Percentiles rank a stretch among this genome's conserved stretches.
Conservation (phyloP, 805 yeast species). For the Kuraishia floccosa region DNA sequence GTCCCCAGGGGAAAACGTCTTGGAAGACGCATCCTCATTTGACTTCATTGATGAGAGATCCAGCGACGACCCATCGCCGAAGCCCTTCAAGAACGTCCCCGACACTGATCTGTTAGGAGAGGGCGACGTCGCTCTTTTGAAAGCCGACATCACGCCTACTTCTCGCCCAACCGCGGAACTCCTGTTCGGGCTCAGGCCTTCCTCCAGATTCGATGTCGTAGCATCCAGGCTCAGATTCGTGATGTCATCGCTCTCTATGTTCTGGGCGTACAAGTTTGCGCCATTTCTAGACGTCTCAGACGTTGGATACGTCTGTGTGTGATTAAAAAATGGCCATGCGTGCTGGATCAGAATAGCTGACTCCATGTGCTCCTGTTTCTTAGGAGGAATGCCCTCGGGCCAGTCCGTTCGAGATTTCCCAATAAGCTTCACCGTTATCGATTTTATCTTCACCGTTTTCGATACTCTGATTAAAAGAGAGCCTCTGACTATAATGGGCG, state of each 20-base stretch:
- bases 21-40: conserved; percentile 9
- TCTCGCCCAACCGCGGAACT: neutral
- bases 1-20: conserved; percentile 72
- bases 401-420: conserved; percentile 80
- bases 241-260: conserved; percentile 16
- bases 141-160: too few relatives aligned
- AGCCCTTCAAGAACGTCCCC: conserved; percentile 1
- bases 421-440: conserved; percentile 45
- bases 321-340: conserved; percentile 81
- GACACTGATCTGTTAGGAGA: conserved; percentile 7
- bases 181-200: neutral
- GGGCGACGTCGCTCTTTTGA: conserved; percentile 13
- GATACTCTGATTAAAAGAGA: conserved; percentile 56
- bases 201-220: conserved; percentile 7
- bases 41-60: conserved; percentile 13
- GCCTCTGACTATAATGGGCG: conserved; percentile 79
- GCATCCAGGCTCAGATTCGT: conserved; percentile 23
- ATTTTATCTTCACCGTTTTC: conserved; percentile 63
- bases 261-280: conserved; percentile 32
- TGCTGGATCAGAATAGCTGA: conserved; percentile 58
- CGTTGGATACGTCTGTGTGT: conserved; percentile 15
- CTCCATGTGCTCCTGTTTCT: conserved; percentile 56
- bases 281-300: conserved; percentile 25
- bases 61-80: conserved; percentile 6
- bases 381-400: conserved; percentile 98